These are phyloP conservation scores for Arthrobotrys musiformis DNA, from an alignment of 2,329 filamentous ascomycete species.

Conservation along the genomic window DNA sequence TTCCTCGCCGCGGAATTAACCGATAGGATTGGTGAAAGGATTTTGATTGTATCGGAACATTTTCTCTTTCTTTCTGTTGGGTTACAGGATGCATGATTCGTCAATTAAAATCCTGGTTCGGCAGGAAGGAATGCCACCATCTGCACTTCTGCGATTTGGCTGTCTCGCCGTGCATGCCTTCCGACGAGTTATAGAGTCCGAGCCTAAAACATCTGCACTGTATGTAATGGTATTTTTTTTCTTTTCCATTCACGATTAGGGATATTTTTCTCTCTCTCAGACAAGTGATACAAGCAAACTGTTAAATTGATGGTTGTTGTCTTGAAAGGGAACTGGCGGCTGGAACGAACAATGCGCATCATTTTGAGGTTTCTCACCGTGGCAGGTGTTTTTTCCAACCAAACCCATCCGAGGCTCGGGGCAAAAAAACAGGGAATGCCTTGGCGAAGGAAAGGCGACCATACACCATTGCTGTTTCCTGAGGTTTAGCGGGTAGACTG, in stretches of 20 bases:
- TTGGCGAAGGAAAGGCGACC: slow-evolving; percentile 21
- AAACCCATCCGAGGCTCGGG: slow-evolving; percentile 32
- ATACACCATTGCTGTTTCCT: slow-evolving; percentile 24
- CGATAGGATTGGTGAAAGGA: slow-evolving; percentile 34
- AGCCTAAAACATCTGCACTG: slow-evolving; percentile 51
- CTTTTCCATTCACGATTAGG: too few species aligned
- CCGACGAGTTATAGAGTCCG: slow-evolving; percentile 27
- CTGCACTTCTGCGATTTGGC: slow-evolving; percentile 33
- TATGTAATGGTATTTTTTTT: slow-evolving; percentile 9
- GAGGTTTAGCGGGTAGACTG: slow-evolving; percentile 9
- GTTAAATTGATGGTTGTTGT: slow-evolving; percentile 40
- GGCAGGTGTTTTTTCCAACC: slow-evolving; percentile 39
- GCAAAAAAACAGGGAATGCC: slow-evolving; percentile 6
- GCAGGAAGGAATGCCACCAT: slow-evolving; percentile 35
- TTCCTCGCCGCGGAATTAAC: slow-evolving; percentile 48
- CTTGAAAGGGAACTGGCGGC: slow-evolving; percentile 50
- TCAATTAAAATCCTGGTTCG: slow-evolving; percentile 33
- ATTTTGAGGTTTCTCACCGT: slow-evolving; percentile 34
- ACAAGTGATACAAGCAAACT: slow-evolving; percentile 32
- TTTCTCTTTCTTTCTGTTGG: slow-evolving; percentile 40
- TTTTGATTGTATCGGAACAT: slow-evolving; percentile 42
- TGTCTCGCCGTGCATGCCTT: slow-evolving; percentile 27
- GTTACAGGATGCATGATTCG: slow-evolving; percentile 34
- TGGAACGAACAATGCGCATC: slow-evolving; percentile 46
- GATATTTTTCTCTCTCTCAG: slow-evolving; percentile 9